These are phyloP conservation scores for Lizonia empirigonia DNA, from an alignment of 2,329 filamentous ascomycete genomes.

Conservation along the genomic window DNA sequence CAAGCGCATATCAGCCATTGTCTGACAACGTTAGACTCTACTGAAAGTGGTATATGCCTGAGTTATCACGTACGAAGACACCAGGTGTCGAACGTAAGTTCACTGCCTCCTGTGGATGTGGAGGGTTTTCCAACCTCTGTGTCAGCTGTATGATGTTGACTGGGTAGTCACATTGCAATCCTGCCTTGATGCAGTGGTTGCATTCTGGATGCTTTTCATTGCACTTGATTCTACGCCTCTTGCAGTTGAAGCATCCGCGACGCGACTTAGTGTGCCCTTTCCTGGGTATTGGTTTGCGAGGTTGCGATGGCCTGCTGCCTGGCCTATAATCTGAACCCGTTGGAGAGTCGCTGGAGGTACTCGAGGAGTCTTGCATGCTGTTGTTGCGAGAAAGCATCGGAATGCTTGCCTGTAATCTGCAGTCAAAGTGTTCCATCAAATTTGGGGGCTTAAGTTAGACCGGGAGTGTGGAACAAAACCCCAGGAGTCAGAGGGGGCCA, in stretches of 20 bases:
- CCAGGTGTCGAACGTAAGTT: slow-evolving; percentile 42
- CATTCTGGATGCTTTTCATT: slow-evolving; percentile 69
- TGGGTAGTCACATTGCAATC: slow-evolving; percentile 68
- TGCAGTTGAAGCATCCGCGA: slow-evolving; percentile 70
- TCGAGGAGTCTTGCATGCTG: slow-evolving; percentile 31
- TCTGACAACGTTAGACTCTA: slow-evolving; percentile 29
- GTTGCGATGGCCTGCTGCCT: slow-evolving; percentile 29
- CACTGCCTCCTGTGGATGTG: slow-evolving; percentile 35
- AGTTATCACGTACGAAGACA: slow-evolving; percentile 38
- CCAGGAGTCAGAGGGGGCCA: slow-evolving; percentile 35
- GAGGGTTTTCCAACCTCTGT: slow-evolving; percentile 28
- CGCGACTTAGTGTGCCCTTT: slow-evolving; percentile 70
- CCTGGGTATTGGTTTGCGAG: slow-evolving; percentile 49
- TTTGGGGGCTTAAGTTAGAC: slow-evolving; percentile 44
- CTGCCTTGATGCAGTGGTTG: slow-evolving; percentile 67
- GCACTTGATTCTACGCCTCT: slow-evolving; percentile 70
- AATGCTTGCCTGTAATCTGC: slow-evolving; percentile 17
- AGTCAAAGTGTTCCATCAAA: slow-evolving; percentile 20
- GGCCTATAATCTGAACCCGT: slow-evolving; percentile 27
- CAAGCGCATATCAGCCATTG: slow-evolving; percentile 67
- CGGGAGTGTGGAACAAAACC: slow-evolving; percentile 31
- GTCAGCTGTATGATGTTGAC: slow-evolving; percentile 45
- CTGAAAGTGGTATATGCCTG: slow-evolving; percentile 4
- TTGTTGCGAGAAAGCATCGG: slow-evolving; percentile 31
- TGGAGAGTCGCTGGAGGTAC: slow-evolving; percentile 42